Evolutionary conservation across 208 protist species (phyloP), one percentile per base, ranked within the genome.

Genomic region (Novymonas esmeraldas): DNA sequence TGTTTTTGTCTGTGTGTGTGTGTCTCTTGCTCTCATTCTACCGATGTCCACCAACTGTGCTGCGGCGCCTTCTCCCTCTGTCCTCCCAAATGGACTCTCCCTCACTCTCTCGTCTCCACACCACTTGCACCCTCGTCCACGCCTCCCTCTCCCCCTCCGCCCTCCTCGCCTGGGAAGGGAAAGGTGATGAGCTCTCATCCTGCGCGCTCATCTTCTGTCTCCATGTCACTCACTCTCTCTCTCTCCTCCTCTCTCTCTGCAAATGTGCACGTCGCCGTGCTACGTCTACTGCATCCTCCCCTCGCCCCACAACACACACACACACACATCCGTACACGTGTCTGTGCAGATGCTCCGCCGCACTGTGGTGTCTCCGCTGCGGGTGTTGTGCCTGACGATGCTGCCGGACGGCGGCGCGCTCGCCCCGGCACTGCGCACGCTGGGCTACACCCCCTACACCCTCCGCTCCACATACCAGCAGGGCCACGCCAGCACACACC

Each of bases 381-480:
- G 85, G 11, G 79, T 91, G 29, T 22, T 94, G 39, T 91, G 88
- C 55, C 68, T 94, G 38, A 94, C 83, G 11, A 84, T 90, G 85
- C 52, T 78, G 26, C 80, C 85, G 1, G 81, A 85, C 33, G 84
- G 88, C 26, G 84, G 82, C 0, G 82, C 82, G 45, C 55, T 94
- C 45, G 76, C 78, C 20, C 57, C 66, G 11, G 88, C 84, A 11
- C 67, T 94, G 36, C 63, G 59, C 22, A 50, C 50, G 50, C 72
- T 94, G 24, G 88, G 85, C 24, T 94, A 94, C 81, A 81, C 63
- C 2, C 84, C 88, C 28, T 91, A 94, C 76, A 84, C 72, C 41
- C 77, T 91, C 11, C 57, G 73, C 29, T 69, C 76, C 13, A 73
- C 67, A 20, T 92, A 63, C 39, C 64, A 85, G 46, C 65, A 83